Evolutionary conservation across 2,329 filamentous ascomycete species (phyloP).

Genomic region (Talaromyces atroroseus): DNA sequence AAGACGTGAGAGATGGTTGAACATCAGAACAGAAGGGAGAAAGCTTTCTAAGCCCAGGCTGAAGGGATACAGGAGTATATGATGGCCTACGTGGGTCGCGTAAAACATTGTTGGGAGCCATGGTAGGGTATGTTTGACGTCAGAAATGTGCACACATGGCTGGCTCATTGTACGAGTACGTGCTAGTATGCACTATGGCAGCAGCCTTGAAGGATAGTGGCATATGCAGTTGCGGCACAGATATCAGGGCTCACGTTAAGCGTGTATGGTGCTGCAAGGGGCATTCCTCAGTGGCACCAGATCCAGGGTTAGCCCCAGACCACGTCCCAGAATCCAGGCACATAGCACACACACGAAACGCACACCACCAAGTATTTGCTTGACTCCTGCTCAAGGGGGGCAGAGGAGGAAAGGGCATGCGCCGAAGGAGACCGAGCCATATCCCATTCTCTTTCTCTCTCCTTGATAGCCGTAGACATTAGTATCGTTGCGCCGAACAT

Average conservation of each 20-base stretch:
- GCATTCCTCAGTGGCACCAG: constrained; percentile 14
- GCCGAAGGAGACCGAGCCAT: background rate
- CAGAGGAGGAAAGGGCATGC: constrained; percentile 17
- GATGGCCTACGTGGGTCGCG: constrained; percentile 29
- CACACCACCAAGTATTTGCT: background rate
- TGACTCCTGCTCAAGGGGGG: constrained; percentile 6
- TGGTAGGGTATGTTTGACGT: constrained; percentile 36
- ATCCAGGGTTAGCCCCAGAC: constrained; percentile 11
- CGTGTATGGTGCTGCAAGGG: constrained; percentile 31
- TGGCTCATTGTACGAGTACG: constrained; percentile 13
- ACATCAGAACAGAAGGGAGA: background rate
- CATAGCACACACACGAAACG: background rate
- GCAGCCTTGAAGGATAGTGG: constrained; percentile 12
- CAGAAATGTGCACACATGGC: constrained; percentile 31
- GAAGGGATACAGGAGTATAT: constrained; percentile 24
- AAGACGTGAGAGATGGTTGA: constrained; percentile 1
- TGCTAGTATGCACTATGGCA: background rate
- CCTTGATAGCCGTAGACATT: too few relatives aligned
- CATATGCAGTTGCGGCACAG: constrained; percentile 16
- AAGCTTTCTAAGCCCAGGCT: constrained; percentile 16
- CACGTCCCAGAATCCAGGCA: constrained; percentile 12
- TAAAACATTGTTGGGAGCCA: constrained; percentile 32
- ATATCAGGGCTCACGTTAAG: constrained; percentile 27
- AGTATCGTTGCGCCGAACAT: background rate
- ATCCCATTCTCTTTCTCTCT: background rate